Conservation (phyloP, 2,329 filamentous ascomycete genomes). For the Diplocarpon mali region DNA sequence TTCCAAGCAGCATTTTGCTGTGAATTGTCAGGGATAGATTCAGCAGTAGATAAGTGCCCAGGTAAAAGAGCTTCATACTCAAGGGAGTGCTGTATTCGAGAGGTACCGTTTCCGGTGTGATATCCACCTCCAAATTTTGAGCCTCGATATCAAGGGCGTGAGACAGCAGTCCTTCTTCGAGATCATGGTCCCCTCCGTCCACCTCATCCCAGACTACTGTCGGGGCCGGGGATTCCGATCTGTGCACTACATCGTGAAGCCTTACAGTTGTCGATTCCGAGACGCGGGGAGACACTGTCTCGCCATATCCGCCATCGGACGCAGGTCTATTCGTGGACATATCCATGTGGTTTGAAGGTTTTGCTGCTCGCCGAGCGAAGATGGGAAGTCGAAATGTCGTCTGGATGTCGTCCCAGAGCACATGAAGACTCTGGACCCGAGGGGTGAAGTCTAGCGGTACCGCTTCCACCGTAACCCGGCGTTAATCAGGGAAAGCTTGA, state of each 20-base stretch:
- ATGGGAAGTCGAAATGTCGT: background rate
- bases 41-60: background rate
- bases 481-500: conserved; percentile 1
- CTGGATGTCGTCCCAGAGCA: background rate
- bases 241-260: background rate
- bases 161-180: background rate
- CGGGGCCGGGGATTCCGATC: background rate
- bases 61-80: background rate
- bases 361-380: background rate
- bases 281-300: background rate
- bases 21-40: conserved; percentile 1
- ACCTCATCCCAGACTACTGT: background rate
- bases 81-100: conserved; percentile 1
- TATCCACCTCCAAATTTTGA: background rate
- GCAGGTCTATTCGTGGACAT: background rate
- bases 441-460: background rate
- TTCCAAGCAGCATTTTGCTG: conserved; percentile 3
- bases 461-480: background rate
- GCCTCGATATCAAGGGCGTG: background rate
- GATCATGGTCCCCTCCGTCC: background rate
- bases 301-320: background rate
- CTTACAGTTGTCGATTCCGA: background rate
- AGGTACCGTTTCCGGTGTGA: background rate
- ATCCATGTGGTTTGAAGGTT: background rate
- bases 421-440: background rate